Evolutionary conservation across 768 basidiomycete genomes (phyloP).

Genomic region (Lentinula sp.): DNA sequence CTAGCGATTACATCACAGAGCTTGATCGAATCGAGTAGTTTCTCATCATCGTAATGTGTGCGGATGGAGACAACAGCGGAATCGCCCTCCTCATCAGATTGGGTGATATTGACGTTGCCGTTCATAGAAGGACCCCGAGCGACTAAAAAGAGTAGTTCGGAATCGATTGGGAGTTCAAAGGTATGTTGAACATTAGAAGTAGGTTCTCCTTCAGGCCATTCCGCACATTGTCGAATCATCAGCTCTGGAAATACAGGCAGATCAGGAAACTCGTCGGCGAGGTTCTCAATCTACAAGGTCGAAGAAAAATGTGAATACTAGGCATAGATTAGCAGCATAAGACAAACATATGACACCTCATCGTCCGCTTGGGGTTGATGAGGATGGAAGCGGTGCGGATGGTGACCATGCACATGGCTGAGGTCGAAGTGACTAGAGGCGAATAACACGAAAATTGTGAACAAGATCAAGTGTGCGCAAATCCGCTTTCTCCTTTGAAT

Average conservation of each 20-base stretch:
- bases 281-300: background rate
- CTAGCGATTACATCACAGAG: conserved; percentile 22
- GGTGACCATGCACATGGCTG: background rate
- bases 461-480: background rate
- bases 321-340: background rate
- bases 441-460: background rate
- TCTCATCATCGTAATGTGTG: conserved; percentile 18
- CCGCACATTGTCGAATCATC: background rate
- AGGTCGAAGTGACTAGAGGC: background rate
- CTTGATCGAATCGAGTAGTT: conserved; percentile 19
- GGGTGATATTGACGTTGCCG: conserved; percentile 21
- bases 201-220: background rate
- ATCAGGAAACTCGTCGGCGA: background rate
- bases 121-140: conserved; percentile 21
- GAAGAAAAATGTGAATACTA: background rate
- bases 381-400: background rate
- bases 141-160: conserved; percentile 23
- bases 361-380: background rate
- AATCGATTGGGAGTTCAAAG: conserved; percentile 19
- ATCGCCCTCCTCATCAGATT: conserved; percentile 17
- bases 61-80: conserved; percentile 23
- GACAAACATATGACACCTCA: background rate
- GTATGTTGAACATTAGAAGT: background rate
- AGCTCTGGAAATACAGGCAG: background rate
- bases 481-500: background rate